Conservation (phyloP, 2,329 filamentous ascomycete genomes). For the Cryphonectria radicalis region DNA sequence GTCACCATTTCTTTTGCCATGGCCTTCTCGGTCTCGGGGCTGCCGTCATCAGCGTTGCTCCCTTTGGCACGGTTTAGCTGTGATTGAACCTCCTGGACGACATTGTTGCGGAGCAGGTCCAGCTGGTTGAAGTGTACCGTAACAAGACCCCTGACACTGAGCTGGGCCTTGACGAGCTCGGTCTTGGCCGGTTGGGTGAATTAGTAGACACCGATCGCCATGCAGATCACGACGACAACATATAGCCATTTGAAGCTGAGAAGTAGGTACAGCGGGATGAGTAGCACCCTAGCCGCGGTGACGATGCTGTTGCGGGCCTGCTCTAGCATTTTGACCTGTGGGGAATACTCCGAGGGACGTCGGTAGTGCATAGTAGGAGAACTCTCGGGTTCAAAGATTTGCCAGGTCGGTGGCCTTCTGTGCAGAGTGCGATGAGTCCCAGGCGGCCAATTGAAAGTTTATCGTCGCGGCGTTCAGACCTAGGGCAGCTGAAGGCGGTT, state of each 20-base stretch:
- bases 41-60: neutral
- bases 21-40: neutral
- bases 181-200: constrained; percentile 14
- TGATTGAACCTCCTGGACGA: neutral
- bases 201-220: constrained; percentile 7
- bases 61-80: neutral
- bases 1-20: neutral
- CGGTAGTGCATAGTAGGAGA: constrained; percentile 2
- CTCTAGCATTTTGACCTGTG: neutral
- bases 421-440: neutral
- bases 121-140: neutral
- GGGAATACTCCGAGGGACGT: neutral
- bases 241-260: constrained; percentile 5
- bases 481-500: neutral
- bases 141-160: constrained; percentile 7
- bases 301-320: constrained; percentile 8
- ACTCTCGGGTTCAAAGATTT: neutral
- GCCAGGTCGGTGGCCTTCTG: constrained; percentile 9
- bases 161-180: constrained; percentile 2
- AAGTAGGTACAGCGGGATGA: constrained; percentile 1
- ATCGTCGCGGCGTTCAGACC: neutral
- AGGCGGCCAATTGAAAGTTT: neutral
- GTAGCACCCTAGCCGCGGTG: neutral
- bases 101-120: neutral
- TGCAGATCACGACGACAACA: constrained; percentile 7